These are phyloP conservation scores for Xerocomus potaroensis DNA, from an alignment of 768 basidiomycete species.

Conservation along the genomic window DNA sequence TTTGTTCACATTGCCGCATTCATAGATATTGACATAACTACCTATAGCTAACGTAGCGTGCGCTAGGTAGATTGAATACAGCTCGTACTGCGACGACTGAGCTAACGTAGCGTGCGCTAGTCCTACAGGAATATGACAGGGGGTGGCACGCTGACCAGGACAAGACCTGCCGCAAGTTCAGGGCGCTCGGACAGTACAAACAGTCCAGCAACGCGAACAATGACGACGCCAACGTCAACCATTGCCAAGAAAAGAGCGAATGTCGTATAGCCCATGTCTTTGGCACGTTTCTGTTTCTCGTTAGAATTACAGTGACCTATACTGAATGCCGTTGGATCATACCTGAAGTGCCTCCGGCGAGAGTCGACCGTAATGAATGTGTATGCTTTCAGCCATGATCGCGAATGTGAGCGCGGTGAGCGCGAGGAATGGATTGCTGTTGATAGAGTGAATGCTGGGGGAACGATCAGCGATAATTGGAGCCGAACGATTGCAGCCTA, in stretches of 20 bases:
- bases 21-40: no score
- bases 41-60: no score
- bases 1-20: no score
- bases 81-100: no score
- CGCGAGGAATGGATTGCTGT: constrained; percentile 3
- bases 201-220: constrained; percentile 16
- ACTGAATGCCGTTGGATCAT: neutral
- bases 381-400: constrained; percentile 17
- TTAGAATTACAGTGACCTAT: neutral
- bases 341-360: constrained; percentile 21
- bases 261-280: constrained; percentile 9
- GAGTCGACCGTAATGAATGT: constrained; percentile 18
- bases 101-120: no score
- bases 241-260: constrained; percentile 15
- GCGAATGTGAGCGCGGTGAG: constrained; percentile 7
- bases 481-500: neutral
- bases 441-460: no score
- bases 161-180: constrained; percentile 8
- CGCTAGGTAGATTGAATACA: no score
- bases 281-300: constrained; percentile 8
- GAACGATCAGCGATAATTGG: neutral
- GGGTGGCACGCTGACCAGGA: constrained; percentile 13
- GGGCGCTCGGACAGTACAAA: constrained; percentile 11
- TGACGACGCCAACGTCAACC: constrained; percentile 17
- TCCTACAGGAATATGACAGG: neutral